Evolutionary conservation across 2,329 filamentous ascomycete genomes (phyloP).

Genomic region (Diplodia scrobiculata): DNA sequence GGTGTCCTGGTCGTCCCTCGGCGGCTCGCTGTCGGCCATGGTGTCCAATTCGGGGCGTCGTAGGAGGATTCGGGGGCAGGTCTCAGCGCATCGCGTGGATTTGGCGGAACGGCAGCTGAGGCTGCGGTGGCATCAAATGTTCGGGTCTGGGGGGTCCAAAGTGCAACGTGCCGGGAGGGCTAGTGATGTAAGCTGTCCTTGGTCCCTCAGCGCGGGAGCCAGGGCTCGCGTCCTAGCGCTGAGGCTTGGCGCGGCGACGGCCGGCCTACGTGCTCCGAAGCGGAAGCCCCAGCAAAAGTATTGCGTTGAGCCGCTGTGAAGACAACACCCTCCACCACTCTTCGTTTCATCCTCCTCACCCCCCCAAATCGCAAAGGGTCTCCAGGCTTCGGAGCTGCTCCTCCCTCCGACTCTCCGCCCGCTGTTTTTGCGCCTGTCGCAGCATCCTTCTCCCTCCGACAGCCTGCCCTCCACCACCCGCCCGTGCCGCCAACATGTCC

Average conservation of each 20-base stretch:
- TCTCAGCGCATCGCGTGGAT: slow-evolving; percentile 26
- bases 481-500: slow-evolving; percentile 53
- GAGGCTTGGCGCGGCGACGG: slow-evolving; percentile 12
- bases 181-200: slow-evolving; percentile 23
- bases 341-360: slow-evolving; percentile 6
- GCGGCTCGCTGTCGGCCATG: slow-evolving; percentile 41
- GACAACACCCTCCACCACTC: slow-evolving; percentile 23
- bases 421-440: slow-evolving; percentile 34
- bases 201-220: background rate
- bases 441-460: slow-evolving; percentile 30
- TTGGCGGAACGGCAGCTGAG: background rate
- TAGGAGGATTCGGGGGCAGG: background rate
- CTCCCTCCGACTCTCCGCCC: slow-evolving; percentile 16
- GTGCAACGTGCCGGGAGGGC: slow-evolving; percentile 14
- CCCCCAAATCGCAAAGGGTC: slow-evolving; percentile 6
- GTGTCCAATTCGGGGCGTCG: slow-evolving; percentile 33
- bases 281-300: slow-evolving; percentile 28
- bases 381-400: slow-evolving; percentile 16
- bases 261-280: slow-evolving; percentile 14
- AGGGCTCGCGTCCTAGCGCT: background rate
- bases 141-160: background rate
- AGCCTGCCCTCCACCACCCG: slow-evolving; percentile 36
- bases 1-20: slow-evolving; percentile 12
- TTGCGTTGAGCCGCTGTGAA: slow-evolving; percentile 24
- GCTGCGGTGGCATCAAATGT: slow-evolving; percentile 4